A percentile compares a stretch with the other conserved stretches of the same genome.
phyloP scores from a whole-genome alignment of 1,284 basidiomycete species.

The Sporisorium reilianum region DNA sequence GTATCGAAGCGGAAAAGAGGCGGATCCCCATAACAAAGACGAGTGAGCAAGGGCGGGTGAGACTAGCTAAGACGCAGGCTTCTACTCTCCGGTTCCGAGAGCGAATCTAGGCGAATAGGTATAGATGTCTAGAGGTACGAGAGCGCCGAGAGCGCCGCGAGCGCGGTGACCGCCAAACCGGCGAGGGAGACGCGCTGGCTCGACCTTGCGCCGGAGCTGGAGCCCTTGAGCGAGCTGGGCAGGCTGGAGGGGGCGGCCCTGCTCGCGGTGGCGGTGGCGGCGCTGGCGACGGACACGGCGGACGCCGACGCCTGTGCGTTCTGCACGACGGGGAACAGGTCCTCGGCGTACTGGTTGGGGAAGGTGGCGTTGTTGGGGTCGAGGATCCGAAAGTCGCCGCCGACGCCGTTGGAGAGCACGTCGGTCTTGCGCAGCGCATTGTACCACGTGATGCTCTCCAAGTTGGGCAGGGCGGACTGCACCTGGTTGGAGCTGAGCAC shows the following conservation, averaged over 20 bases:
- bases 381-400: constrained; percentile 45
- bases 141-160: constrained; percentile 19
- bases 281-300: constrained; percentile 15
- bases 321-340: constrained; percentile 23
- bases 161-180: constrained; percentile 21
- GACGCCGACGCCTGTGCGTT: constrained; percentile 11
- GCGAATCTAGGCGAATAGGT: neutral
- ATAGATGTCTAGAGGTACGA: constrained; percentile 8
- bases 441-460: constrained; percentile 68
- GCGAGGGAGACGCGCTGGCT: constrained; percentile 8
- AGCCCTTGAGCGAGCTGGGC: constrained; percentile 14
- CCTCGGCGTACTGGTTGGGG: constrained; percentile 23
- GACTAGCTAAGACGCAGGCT: neutral
- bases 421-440: constrained; percentile 58
- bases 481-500: constrained; percentile 53
- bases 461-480: constrained; percentile 59
- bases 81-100: neutral
- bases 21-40: too few relatives aligned
- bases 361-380: constrained; percentile 41
- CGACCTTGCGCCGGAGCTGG: neutral
- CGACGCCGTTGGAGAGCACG: constrained; percentile 40
- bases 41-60: neutral
- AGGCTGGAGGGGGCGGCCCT: constrained; percentile 14
- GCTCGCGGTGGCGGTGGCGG: constrained; percentile 20
- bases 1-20: too few relatives aligned